Evolutionary conservation across 768 basidiomycete species (phyloP).

Genomic region (Tylopilus subfusipes): DNA sequence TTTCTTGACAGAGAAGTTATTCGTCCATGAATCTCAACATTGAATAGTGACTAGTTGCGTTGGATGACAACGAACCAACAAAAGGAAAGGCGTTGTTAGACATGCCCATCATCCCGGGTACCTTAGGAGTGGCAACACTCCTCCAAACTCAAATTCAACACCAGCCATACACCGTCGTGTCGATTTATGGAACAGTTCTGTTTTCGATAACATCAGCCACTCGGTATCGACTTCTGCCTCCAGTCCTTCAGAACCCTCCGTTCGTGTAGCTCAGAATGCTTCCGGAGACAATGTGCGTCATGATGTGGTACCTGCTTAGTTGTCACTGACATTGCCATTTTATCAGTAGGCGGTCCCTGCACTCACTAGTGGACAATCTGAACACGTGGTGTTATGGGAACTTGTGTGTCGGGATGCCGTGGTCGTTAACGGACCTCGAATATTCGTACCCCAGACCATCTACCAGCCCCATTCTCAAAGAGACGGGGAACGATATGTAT

Average conservation of each 20-base stretch:
- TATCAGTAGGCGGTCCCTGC: neutral
- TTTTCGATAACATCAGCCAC: neutral
- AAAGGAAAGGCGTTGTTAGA: too few relatives aligned
- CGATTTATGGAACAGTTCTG: neutral
- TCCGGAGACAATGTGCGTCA: neutral
- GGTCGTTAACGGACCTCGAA: conserved; percentile 33
- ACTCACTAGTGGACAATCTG: neutral
- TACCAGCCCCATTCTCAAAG: conserved; percentile 70
- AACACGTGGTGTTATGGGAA: conserved; percentile 7
- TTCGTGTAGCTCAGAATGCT: neutral
- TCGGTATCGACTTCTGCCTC: neutral
- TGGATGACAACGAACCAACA: too few relatives aligned
- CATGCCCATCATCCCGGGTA: too few relatives aligned
- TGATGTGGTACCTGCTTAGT: neutral
- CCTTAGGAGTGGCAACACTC: too few relatives aligned
- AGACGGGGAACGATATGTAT: conserved; percentile 68
- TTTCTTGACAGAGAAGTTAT: too few relatives aligned
- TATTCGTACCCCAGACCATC: conserved; percentile 61
- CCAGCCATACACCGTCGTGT: too few relatives aligned
- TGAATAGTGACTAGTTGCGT: too few relatives aligned
- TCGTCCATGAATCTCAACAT: too few relatives aligned
- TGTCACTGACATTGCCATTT: neutral
- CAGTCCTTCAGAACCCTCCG: neutral
- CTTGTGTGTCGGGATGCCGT: neutral
- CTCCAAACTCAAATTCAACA: too few relatives aligned